A percentile compares a stretch with the other conserved stretches of the same genome.
phyloP scores from a whole-genome alignment of 192 early-diverging fungal species.

The Haplosporangium gracile region DNA sequence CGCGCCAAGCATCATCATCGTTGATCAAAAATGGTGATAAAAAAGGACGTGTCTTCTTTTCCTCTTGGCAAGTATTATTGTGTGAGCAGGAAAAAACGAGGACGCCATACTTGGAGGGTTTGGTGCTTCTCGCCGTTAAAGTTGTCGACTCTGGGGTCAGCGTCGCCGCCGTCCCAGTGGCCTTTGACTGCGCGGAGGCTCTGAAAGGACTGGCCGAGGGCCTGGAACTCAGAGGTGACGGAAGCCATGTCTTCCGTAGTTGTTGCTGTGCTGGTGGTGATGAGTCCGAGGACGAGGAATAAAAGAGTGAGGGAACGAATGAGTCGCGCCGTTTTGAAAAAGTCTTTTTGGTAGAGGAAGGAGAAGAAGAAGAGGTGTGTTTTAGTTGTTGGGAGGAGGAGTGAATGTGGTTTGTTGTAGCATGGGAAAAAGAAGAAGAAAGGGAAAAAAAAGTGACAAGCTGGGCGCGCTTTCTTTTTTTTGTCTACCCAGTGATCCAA shows the following conservation, averaged over 20 bases:
- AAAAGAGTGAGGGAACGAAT: not conserved
- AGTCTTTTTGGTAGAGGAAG: not conserved
- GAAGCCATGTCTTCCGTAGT: constrained; percentile 29
- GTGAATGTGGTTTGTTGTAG: no score
- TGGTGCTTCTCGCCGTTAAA: constrained; percentile 60
- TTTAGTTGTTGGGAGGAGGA: not conserved
- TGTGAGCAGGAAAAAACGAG: not conserved
- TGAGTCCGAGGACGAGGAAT: not conserved
- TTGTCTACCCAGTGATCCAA: not conserved
- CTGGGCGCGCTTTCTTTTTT: no score
- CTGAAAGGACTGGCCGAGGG: constrained; percentile 50
- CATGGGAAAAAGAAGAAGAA: no score
- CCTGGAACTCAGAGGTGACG: constrained; percentile 39
- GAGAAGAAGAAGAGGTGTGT: not conserved
- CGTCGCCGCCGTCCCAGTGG: constrained; percentile 52
- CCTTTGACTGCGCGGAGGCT: constrained; percentile 52
- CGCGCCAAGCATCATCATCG: not conserved
- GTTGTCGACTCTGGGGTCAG: constrained; percentile 47
- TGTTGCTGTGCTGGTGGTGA: not conserved
- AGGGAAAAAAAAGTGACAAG: not conserved
- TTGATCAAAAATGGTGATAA: not conserved
- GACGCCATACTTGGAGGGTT: constrained; percentile 43
- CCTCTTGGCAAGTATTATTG: not conserved
- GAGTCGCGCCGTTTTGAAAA: constrained; percentile 8
- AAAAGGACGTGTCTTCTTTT: not conserved